Percentiles rank a stretch among this genome's conserved stretches.
Evolutionary conservation across 345 rosid species (phyloP).

Genomic region (Angophora floribunda): DNA sequence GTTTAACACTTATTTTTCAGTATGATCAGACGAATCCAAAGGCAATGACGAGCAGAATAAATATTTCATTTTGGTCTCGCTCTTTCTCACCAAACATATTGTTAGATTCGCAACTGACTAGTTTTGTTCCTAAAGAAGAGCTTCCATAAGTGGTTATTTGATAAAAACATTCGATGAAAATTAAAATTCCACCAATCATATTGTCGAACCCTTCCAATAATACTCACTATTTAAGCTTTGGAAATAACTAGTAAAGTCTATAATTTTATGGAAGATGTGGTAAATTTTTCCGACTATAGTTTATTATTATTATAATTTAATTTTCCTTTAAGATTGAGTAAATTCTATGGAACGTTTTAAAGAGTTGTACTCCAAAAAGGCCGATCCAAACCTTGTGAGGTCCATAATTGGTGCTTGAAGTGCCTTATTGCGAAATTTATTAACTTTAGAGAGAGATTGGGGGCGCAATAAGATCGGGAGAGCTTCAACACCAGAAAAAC

Average conservation of each 20-base stretch:
- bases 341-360: neutral
- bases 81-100: neutral
- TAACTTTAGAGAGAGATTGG: no score
- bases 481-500: neutral
- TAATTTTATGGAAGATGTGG: neutral
- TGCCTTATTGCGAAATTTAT: no score
- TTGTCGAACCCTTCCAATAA: neutral
- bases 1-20: neutral
- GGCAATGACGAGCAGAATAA: neutral
- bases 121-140: neutral
- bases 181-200: neutral
- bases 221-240: neutral
- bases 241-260: neutral
- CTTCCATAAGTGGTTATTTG: neutral
- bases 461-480: neutral
- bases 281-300: neutral
- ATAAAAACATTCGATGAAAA: neutral
- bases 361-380: neutral
- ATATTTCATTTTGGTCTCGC: neutral
- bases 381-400: neutral
- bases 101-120: neutral
- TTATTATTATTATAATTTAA: neutral
- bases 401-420: neutral
- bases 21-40: neutral
- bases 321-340: neutral